These are phyloP conservation scores for Aspergillus terreus DNA, from an alignment of 2,329 filamentous ascomycete species.

Conservation along the genomic window DNA sequence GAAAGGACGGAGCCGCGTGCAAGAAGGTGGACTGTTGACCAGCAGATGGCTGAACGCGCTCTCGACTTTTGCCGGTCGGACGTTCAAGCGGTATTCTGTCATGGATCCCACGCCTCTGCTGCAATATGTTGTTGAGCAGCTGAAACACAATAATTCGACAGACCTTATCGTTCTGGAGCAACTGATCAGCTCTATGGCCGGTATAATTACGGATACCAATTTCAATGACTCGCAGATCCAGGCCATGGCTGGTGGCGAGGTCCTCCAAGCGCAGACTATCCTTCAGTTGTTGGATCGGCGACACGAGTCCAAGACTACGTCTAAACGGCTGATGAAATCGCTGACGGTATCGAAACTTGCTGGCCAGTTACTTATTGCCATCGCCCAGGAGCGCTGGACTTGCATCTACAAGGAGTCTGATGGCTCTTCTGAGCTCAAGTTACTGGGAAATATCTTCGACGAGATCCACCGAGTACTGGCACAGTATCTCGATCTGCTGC, in stretches of 20 bases:
- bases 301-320: constrained; percentile 69
- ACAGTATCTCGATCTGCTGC: constrained; percentile 86
- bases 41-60: constrained; percentile 90
- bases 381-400: constrained; percentile 86
- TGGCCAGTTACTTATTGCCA: constrained; percentile 78
- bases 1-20: constrained; percentile 55
- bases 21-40: constrained; percentile 68
- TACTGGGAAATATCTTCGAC: constrained; percentile 81
- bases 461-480: constrained; percentile 80
- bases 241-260: constrained; percentile 81
- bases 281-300: constrained; percentile 77
- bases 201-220: constrained; percentile 79
- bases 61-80: constrained; percentile 83
- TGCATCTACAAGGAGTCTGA: constrained; percentile 71
- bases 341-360: constrained; percentile 75
- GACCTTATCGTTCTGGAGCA: constrained; percentile 90
- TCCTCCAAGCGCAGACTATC: constrained; percentile 75
- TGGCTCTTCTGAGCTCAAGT: constrained; percentile 74
- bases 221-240: constrained; percentile 85
- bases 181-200: constrained; percentile 87
- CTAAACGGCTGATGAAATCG: constrained; percentile 74
- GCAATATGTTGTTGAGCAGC: constrained; percentile 82
- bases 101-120: constrained; percentile 82
- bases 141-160: constrained; percentile 77
- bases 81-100: constrained; percentile 79